Base-by-base conservation (phyloP, 2,329 filamentous ascomycete species). In the Thelonectria blattea region DNA sequence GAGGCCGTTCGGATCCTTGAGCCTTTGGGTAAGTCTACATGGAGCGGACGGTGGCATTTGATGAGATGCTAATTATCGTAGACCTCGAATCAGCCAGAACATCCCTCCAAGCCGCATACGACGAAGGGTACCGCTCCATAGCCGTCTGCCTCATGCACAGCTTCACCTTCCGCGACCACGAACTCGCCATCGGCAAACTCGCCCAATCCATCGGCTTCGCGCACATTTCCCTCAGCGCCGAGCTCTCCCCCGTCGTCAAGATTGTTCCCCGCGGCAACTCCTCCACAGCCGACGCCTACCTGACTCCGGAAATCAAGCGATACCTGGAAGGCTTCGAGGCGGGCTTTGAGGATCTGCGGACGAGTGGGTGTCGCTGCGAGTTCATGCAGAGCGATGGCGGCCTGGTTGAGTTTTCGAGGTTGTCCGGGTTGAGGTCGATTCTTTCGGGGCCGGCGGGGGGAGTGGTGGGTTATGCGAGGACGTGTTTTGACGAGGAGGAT, bases 351-450 rank as follows among this genome's bases (percentile, higher is more conserved):
- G 84, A 88, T 59, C 74, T 79, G 24, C 88, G 88, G 0, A 76
- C 80, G 5, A 89, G 84, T 67, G 89, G 89, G 7, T 91, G 91
- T 5, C 82, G 92, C 64, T 96, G 93, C 77, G 92, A 97, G 73
- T 96, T 97, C 68, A 96, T 96, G 92, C 92, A 96, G 75, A 92
- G 89, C 15, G 91, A 95, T 66, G 91, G 91, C 15, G 86, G 86
- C 0, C 73, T 88, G 2, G 85, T 88, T 0, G 89, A 92, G 66
- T 89, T 92, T 0, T 87, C 90, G 52, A 87, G 85, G 64, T 95
- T 97, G 70, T 92, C 90, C 0, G 93, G 93, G 0, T 79, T 96
- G 5, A 87, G 89, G 67, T 92, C 92, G 3, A 95, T 97, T 61
- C 75, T 97, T 1, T 96, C 91, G 0, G 93, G 93, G 0, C 93